Percentiles rank a stretch among this genome's conserved stretches.
Conservation (phyloP, 768 basidiomycete species). For the Hygrocybe coccinea region DNA sequence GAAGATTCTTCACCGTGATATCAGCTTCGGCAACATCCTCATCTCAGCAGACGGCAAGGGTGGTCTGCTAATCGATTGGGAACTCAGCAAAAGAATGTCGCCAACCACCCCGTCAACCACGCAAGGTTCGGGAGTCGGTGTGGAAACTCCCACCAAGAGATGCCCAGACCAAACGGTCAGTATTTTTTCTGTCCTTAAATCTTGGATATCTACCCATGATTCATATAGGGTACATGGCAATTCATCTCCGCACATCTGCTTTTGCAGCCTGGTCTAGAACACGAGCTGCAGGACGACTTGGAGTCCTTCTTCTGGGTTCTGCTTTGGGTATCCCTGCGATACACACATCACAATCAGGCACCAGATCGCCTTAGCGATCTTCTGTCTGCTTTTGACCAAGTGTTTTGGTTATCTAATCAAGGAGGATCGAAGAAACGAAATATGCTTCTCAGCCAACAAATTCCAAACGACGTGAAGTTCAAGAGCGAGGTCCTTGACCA, state of each 20-base stretch:
- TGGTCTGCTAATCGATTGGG: constrained; percentile 10
- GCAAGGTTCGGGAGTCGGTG: background rate
- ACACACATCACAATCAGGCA: constrained; percentile 10
- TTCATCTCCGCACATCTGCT: constrained; percentile 27
- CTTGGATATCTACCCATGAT: background rate
- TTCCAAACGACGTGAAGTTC: background rate
- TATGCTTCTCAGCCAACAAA: background rate
- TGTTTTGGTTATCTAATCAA: background rate
- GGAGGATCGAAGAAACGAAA: background rate
- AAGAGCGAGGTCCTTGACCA: background rate
- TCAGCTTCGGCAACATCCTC: constrained; percentile 8
- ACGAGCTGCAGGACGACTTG: constrained; percentile 26
- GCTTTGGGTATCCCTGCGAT: constrained; percentile 13
- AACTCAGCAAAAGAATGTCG: background rate
- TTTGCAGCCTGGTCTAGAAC: constrained; percentile 11
- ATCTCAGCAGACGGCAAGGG: background rate
- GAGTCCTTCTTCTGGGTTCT: constrained; percentile 29
- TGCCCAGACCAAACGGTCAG: constrained; percentile 5
- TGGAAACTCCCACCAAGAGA: background rate
- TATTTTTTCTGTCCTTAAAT: background rate
- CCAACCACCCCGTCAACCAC: background rate
- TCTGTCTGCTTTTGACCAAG: background rate
- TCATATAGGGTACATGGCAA: constrained; percentile 29
- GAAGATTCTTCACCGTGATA: constrained; percentile 9
- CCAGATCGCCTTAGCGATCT: background rate